Percentiles rank a stretch among this genome's conserved stretches.
Conservation (phyloP, 2,329 filamentous ascomycete genomes). For the Apiospora phragmitis region DNA sequence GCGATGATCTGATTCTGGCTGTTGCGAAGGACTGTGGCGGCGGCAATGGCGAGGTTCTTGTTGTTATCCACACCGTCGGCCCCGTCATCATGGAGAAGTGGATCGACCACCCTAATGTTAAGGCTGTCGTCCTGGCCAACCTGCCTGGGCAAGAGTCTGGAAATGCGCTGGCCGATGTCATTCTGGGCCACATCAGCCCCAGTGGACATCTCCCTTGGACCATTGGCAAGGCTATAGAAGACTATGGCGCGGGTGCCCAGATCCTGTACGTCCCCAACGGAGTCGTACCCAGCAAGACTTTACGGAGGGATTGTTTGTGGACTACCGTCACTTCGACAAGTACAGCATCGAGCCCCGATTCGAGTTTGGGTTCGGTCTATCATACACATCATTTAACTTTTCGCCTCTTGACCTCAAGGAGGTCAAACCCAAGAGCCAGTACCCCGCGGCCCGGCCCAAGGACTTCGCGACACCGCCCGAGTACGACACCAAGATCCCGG, state of each 20-base stretch:
- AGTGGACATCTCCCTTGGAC: conserved; percentile 88
- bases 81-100: conserved; percentile 79
- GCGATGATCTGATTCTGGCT: conserved; percentile 72
- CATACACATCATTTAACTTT: conserved; percentile 74
- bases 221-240: conserved; percentile 70
- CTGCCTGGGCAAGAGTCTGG: conserved; percentile 87
- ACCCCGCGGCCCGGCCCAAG: conserved; percentile 39
- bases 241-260: conserved; percentile 74
- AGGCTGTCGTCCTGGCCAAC: conserved; percentile 80
- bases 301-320: conserved; percentile 79
- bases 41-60: conserved; percentile 69
- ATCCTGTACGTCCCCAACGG: conserved; percentile 70
- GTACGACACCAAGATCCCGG: conserved; percentile 57
- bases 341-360: conserved; percentile 72
- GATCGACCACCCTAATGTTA: conserved; percentile 75
- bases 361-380: conserved; percentile 84
- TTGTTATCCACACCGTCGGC: conserved; percentile 84
- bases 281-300: conserved; percentile 78
- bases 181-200: conserved; percentile 76
- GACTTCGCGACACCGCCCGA: conserved; percentile 50
- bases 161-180: conserved; percentile 74
- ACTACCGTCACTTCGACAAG: conserved; percentile 89
- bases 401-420: conserved; percentile 49
- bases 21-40: conserved; percentile 68
- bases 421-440: conserved; percentile 45